Conservation (phyloP, 257 asterid species). For the Cordia subcordata region DNA sequence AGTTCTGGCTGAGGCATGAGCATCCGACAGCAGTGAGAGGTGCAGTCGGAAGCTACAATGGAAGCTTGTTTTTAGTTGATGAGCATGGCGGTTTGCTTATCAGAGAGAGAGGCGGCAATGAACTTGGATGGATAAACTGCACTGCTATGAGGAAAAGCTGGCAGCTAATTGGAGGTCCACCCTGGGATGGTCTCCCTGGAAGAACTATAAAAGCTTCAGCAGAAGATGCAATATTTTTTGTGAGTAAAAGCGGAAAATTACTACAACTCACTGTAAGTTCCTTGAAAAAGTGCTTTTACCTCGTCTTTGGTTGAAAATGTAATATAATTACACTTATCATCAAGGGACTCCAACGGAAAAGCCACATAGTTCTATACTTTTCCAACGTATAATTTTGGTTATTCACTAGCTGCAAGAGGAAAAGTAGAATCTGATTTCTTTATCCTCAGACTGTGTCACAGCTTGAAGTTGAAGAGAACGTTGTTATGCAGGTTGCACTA, state of each 20-base stretch:
- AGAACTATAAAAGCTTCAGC: conserved; percentile 37
- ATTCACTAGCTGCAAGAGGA: too few species aligned
- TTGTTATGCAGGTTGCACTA: conserved; percentile 52
- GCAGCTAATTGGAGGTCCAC: conserved; percentile 64
- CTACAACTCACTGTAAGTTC: conserved; percentile 62
- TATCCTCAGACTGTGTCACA: too few species aligned
- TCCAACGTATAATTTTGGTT: too few species aligned
- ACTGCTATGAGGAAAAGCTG: conserved; percentile 72
- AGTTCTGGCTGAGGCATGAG: conserved; percentile 82
- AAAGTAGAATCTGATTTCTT: too few species aligned
- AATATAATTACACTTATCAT: neutral
- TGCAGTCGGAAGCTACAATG: conserved; percentile 68
- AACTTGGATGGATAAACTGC: conserved; percentile 72
- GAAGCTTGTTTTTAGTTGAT: conserved; percentile 69
- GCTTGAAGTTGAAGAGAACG: neutral
- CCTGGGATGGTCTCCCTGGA: conserved; percentile 69
- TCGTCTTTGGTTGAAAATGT: neutral
- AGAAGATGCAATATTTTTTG: conserved; percentile 66
- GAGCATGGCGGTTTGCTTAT: conserved; percentile 63
- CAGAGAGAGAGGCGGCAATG: conserved; percentile 57
- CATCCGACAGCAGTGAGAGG: conserved; percentile 52
- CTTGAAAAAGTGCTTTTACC: too few species aligned
- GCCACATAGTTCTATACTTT: too few species aligned
- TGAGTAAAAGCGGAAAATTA: conserved; percentile 63
- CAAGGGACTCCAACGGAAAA: too few species aligned